These are phyloP conservation scores for Alternaria burnsii DNA, from an alignment of 2,329 filamentous ascomycete genomes.

Conservation along the genomic window DNA sequence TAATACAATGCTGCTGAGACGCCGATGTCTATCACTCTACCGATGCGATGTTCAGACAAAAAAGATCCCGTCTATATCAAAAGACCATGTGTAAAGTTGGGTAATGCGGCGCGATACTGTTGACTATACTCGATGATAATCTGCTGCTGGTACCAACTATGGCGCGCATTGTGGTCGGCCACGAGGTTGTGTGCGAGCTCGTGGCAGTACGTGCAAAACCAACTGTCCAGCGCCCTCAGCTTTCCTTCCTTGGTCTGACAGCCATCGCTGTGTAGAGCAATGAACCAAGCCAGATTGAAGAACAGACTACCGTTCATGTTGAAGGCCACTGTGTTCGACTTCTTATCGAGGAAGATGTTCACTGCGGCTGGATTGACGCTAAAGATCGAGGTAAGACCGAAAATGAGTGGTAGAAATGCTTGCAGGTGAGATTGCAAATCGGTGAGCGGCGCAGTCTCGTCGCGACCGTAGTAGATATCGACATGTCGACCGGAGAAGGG, in stretches of 20 bases:
- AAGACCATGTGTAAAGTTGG: slow-evolving; percentile 33
- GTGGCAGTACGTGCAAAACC: slow-evolving; percentile 96
- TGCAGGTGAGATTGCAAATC: slow-evolving; percentile 39
- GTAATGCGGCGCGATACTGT: slow-evolving; percentile 38
- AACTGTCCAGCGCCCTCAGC: slow-evolving; percentile 70
- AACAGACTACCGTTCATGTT: slow-evolving; percentile 88
- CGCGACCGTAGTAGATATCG: slow-evolving; percentile 47
- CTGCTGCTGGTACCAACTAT: slow-evolving; percentile 51
- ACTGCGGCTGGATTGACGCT: slow-evolving; percentile 72
- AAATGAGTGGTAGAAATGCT: slow-evolving; percentile 46
- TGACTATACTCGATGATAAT: slow-evolving; percentile 51
- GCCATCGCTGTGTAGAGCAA: slow-evolving; percentile 70
- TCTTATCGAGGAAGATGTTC: slow-evolving; percentile 87
- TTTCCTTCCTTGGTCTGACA: slow-evolving; percentile 40
- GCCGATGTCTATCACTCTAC: background rate
- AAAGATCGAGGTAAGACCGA: slow-evolving; percentile 61
- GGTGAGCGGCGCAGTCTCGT: slow-evolving; percentile 36
- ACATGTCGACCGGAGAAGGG: slow-evolving; percentile 46
- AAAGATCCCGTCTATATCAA: slow-evolving; percentile 13
- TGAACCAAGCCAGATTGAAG: slow-evolving; percentile 90
- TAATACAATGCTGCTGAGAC: background rate
- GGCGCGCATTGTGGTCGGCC: slow-evolving; percentile 65
- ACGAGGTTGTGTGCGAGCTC: slow-evolving; percentile 96
- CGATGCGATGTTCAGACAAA: background rate
- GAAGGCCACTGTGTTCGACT: slow-evolving; percentile 87